These are phyloP conservation scores for Paramyrothecium roridum DNA, from an alignment of 2,329 filamentous ascomycete species.

Conservation along the genomic window DNA sequence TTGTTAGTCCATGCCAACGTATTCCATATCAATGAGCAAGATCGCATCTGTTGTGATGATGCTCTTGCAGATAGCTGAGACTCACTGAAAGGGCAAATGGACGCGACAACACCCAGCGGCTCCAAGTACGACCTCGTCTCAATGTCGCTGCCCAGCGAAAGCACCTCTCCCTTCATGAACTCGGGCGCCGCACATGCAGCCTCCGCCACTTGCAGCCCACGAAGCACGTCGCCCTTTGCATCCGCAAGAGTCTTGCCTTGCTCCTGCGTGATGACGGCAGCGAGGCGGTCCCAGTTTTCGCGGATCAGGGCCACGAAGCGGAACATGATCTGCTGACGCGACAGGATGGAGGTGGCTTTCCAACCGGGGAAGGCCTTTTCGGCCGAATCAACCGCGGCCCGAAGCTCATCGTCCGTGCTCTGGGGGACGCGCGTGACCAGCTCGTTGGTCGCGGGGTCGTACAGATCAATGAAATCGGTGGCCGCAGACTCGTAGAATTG, in stretches of 20 bases:
- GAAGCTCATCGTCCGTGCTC: slow-evolving; percentile 67
- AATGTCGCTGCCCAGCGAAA: slow-evolving; percentile 82
- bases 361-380: slow-evolving; percentile 67
- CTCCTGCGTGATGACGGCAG: slow-evolving; percentile 73
- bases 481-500: slow-evolving; percentile 61
- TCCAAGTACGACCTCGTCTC: slow-evolving; percentile 75
- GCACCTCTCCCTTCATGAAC: slow-evolving; percentile 69
- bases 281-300: slow-evolving; percentile 75
- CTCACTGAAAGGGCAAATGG: slow-evolving; percentile 75
- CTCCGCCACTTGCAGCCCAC: slow-evolving; percentile 74
- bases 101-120: slow-evolving; percentile 71
- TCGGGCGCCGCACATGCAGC: slow-evolving; percentile 71
- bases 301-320: slow-evolving; percentile 69
- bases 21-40: neutral
- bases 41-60: too few species aligned
- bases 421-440: slow-evolving; percentile 74
- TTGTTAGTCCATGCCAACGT: neutral
- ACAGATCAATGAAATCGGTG: slow-evolving; percentile 66
- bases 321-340: slow-evolving; percentile 75
- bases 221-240: slow-evolving; percentile 69
- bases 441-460: slow-evolving; percentile 78
- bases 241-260: slow-evolving; percentile 78
- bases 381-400: slow-evolving; percentile 66
- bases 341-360: slow-evolving; percentile 63
- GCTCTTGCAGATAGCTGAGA: neutral